Conservation (phyloP, 805 yeast species). For the Saturnispora silvae region DNA sequence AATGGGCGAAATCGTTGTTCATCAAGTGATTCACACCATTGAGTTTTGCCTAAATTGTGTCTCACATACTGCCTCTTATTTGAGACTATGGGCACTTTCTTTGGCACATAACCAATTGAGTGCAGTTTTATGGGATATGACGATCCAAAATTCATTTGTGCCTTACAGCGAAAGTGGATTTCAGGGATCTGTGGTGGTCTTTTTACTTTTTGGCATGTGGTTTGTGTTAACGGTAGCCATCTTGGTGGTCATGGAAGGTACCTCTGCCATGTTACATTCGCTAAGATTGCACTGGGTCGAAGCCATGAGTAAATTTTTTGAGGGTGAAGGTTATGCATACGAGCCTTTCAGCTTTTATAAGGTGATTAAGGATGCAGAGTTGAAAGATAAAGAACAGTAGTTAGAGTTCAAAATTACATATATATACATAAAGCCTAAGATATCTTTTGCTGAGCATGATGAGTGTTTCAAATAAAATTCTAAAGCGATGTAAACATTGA, state of each 20-base stretch:
- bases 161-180: slow-evolving; percentile 39
- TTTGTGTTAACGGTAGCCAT: slow-evolving; percentile 82
- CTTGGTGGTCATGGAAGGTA: slow-evolving; percentile 95
- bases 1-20: slow-evolving; percentile 92
- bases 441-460: too few relatives aligned
- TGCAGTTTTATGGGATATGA: slow-evolving; percentile 94
- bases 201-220: slow-evolving; percentile 88
- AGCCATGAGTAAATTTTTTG: slow-evolving; percentile 95
- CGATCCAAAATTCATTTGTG: slow-evolving; percentile 66
- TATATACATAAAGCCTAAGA: too few relatives aligned
- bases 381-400: not conserved
- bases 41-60: slow-evolving; percentile 96
- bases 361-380: not conserved
- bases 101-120: slow-evolving; percentile 95
- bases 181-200: slow-evolving; percentile 60
- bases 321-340: slow-evolving; percentile 90
- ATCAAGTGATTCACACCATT: slow-evolving; percentile 94
- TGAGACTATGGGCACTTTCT: slow-evolving; percentile 94
- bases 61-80: slow-evolving; percentile 95
- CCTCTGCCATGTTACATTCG: slow-evolving; percentile 98
- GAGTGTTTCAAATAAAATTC: too few relatives aligned
- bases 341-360: slow-evolving; percentile 45
- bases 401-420: not conserved
- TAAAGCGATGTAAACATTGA: too few relatives aligned
- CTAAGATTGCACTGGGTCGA: slow-evolving; percentile 98